Evolutionary conservation across 352 stramenopile species (phyloP).

Genomic region (Aphanomyces stellatus): DNA sequence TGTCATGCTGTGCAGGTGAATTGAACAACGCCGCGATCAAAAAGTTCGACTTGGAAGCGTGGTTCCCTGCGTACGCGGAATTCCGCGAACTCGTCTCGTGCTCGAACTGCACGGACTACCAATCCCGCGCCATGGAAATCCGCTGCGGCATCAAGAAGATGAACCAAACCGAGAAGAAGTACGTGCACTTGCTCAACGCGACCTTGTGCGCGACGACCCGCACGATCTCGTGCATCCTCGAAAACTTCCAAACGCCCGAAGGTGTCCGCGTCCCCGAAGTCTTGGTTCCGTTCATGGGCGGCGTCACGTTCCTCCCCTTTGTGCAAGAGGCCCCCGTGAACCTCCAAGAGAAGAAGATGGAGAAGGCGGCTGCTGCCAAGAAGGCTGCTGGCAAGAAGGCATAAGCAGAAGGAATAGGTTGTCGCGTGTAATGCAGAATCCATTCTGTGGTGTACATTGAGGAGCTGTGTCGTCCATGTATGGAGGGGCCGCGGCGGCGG

Average conservation of each 20-base stretch:
- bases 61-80: slow-evolving; percentile 98
- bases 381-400: slow-evolving; percentile 92
- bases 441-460: too few species aligned
- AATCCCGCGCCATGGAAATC: slow-evolving; percentile 96
- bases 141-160: slow-evolving; percentile 95
- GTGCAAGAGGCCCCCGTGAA: slow-evolving; percentile 91
- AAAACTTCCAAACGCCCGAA: slow-evolving; percentile 98
- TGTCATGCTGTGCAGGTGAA: slow-evolving; percentile 39
- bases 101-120: slow-evolving; percentile 99
- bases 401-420: not conserved
- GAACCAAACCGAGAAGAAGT: slow-evolving; percentile 94
- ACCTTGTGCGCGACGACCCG: slow-evolving; percentile 97
- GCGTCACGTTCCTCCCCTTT: slow-evolving; percentile 98
- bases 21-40: slow-evolving; percentile 99
- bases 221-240: slow-evolving; percentile 98
- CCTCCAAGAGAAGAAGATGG: slow-evolving; percentile 89
- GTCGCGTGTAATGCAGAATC: too few species aligned
- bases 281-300: slow-evolving; percentile 97
- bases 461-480: too few species aligned
- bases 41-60: slow-evolving; percentile 99
- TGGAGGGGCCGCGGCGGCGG: too few species aligned
- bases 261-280: slow-evolving; percentile 96
- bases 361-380: slow-evolving; percentile 91
- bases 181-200: slow-evolving; percentile 99
- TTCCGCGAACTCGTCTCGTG: slow-evolving; percentile 99